A percentile compares a stretch with the other conserved stretches of the same genome.
Evolutionary conservation across 164 flowering plant genomes (phyloP).

Genomic region (Aristolochia californica): DNA sequence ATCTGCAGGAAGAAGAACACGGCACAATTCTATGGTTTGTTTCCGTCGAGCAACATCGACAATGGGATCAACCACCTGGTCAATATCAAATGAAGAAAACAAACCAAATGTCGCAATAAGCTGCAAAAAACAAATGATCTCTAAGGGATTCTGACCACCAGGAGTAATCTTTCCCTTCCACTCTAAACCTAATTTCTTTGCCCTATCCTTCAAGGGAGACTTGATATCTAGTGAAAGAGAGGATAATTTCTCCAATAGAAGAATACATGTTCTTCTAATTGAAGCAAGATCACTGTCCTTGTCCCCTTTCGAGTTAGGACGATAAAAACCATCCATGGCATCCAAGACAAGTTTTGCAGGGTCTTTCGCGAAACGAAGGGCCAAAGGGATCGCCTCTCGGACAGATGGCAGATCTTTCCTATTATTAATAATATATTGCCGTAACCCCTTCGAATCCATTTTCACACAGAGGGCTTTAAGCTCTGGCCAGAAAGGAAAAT

Average conservation of each 20-base stretch:
- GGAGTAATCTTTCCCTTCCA: conserved; percentile 39
- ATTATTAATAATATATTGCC: conserved; percentile 21
- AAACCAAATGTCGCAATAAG: conserved; percentile 43
- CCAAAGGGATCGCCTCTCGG: conserved; percentile 30
- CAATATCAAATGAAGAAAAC: conserved; percentile 20
- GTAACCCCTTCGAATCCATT: conserved; percentile 50
- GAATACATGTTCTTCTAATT: conserved; percentile 25
- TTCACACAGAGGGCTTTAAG: conserved; percentile 31
- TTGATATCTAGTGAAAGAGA: conserved; percentile 11
- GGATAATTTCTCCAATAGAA: conserved; percentile 39
- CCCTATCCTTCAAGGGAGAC: conserved; percentile 27
- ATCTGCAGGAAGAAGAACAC: conserved; percentile 24
- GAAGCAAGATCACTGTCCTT: conserved; percentile 14
- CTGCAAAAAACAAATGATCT: conserved; percentile 38
- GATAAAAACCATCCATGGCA: conserved; percentile 38
- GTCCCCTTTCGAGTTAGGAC: conserved; percentile 3
- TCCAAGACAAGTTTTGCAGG: conserved; percentile 46
- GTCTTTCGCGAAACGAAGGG: conserved; percentile 32
- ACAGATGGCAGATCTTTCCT: conserved; percentile 18
- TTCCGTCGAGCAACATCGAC: conserved; percentile 22
- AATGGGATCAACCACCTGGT: conserved; percentile 34
- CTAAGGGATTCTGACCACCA: conserved; percentile 20
- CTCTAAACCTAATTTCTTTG: conserved; percentile 36
- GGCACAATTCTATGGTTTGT: conserved; percentile 33
- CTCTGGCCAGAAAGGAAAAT: conserved; percentile 19